Percentiles rank a stretch among this genome's conserved stretches.
These are phyloP conservation scores for Podospora conica DNA, from an alignment of 495 filamentous ascomycete species.

Conservation along the genomic window DNA sequence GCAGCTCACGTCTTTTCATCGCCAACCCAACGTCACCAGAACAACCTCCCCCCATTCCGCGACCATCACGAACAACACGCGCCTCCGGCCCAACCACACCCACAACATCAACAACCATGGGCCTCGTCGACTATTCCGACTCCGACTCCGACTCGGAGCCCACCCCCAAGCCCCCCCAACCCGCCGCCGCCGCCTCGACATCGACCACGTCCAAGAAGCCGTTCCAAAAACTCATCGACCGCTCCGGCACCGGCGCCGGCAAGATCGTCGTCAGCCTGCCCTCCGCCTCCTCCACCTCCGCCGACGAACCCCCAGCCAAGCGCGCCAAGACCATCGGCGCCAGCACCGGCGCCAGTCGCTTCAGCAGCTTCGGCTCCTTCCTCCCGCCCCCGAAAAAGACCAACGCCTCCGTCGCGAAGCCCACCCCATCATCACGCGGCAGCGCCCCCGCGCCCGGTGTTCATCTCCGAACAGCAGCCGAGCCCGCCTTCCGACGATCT, in stretches of 20 bases:
- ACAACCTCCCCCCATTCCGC: not conserved
- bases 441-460: constrained; percentile 45
- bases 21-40: not conserved
- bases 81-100: not conserved
- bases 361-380: constrained; percentile 76
- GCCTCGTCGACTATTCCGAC: constrained; percentile 76
- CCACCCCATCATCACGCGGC: constrained; percentile 24
- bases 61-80: not conserved
- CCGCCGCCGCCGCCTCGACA: constrained; percentile 22
- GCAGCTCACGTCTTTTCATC: not conserved
- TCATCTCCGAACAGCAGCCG: constrained; percentile 71
- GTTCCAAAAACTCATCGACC: constrained; percentile 72
- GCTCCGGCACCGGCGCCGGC: constrained; percentile 56
- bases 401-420: constrained; percentile 7
- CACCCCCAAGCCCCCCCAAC: constrained; percentile 33
- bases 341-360: constrained; percentile 48
- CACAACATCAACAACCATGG: constrained; percentile 45
- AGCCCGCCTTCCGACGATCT: constrained; percentile 65
- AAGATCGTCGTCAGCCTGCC: constrained; percentile 76
- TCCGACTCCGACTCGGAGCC: constrained; percentile 70
- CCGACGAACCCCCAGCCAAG: constrained; percentile 65
- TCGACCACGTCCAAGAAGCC: constrained; percentile 39
- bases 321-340: constrained; percentile 51
- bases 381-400: constrained; percentile 76
- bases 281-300: constrained; percentile 24